Percentiles rank a stretch among this genome's conserved stretches.
phyloP scores from a whole-genome alignment of 345 rosid genomes.

The Citrus medica region DNA sequence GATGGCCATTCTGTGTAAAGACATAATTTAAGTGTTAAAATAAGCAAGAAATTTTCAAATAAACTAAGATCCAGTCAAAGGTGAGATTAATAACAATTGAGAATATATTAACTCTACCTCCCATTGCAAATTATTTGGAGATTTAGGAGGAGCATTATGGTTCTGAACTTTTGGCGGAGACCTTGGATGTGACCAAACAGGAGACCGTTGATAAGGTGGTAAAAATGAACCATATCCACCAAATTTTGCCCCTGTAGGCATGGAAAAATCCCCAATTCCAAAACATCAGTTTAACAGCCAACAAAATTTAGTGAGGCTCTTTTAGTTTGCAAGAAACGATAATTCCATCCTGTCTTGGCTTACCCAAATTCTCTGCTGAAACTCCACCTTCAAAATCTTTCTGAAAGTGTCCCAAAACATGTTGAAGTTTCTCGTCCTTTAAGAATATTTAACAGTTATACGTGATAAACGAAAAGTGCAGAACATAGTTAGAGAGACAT shows the following conservation, averaged over 20 bases:
- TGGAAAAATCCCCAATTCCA: slow-evolving; percentile 19
- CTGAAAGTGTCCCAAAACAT: slow-evolving; percentile 90
- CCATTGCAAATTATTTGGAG: slow-evolving; percentile 49
- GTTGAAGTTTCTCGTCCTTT: slow-evolving; percentile 89
- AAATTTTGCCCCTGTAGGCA: slow-evolving; percentile 77
- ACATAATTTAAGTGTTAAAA: slow-evolving; percentile 18
- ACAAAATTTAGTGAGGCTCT: slow-evolving; percentile 21
- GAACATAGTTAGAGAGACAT: neutral
- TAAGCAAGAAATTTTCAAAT: slow-evolving; percentile 12
- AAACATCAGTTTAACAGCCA: slow-evolving; percentile 22
- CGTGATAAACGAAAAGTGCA: slow-evolving; percentile 8
- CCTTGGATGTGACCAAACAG: slow-evolving; percentile 56
- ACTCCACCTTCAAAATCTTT: slow-evolving; percentile 98
- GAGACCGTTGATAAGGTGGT: slow-evolving; percentile 77
- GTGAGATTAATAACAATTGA: neutral
- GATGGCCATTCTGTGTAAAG: slow-evolving; percentile 47
- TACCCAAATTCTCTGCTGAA: slow-evolving; percentile 94
- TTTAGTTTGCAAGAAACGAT: slow-evolving; percentile 22
- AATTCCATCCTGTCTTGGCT: slow-evolving; percentile 33
- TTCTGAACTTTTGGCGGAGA: slow-evolving; percentile 55
- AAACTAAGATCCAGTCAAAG: slow-evolving; percentile 15
- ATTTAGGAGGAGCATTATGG: slow-evolving; percentile 37
- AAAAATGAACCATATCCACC: slow-evolving; percentile 99
- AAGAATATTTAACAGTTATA: slow-evolving; percentile 20
- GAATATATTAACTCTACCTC: slow-evolving; percentile 53